Evolutionary conservation across 257 asterid genomes (phyloP), one percentile per base, ranked within the genome.

Genomic region (Ocimum tenuiflorum): DNA sequence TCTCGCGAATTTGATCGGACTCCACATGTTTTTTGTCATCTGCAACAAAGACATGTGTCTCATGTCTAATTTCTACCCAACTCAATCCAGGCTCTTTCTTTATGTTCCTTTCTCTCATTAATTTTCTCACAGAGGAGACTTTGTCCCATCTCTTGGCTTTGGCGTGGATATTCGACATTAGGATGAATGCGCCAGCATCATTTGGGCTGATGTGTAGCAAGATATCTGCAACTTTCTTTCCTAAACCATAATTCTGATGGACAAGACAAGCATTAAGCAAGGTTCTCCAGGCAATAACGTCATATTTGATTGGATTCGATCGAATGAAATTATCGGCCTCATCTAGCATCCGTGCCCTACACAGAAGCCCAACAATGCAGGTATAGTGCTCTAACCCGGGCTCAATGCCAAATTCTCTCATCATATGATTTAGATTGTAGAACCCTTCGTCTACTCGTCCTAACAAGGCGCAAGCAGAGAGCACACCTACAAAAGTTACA

Each of bases 31-130:
- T 63, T 10, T 71, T 81, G 35, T 85, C 96, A 41, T 75, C 92
- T 14, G 96, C 85, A 62, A 79, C 78, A 70, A 91, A 87, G 47
- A 84, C 68, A 58, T 89, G 95, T 2, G 94, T 89, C 10, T 70
- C 77, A 22, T 81, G 82, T 69, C 79, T 78, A 70, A 89, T 91
- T 27, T 91, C 95, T 7, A 75, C 85, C 97, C 98, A 89, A 83
- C 98, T 91, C 82, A 81, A 68, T 36, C 97, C 96, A 3, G 98
- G 96, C 79, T 91, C 98, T 78, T 91, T 89, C 82, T 83, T 91
- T 51, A 85, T 75, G 70, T 78, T 84, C 74, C 77, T 82, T 49
- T 80, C 89, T 73, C 76, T 78, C 83, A 89, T 85, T 48, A 78
- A 13, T 64, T 76, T 91, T 36, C 91, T 72, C 22, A 82, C 75